Conservation (phyloP, 805 yeast species). For the Candida oleophila region DNA sequence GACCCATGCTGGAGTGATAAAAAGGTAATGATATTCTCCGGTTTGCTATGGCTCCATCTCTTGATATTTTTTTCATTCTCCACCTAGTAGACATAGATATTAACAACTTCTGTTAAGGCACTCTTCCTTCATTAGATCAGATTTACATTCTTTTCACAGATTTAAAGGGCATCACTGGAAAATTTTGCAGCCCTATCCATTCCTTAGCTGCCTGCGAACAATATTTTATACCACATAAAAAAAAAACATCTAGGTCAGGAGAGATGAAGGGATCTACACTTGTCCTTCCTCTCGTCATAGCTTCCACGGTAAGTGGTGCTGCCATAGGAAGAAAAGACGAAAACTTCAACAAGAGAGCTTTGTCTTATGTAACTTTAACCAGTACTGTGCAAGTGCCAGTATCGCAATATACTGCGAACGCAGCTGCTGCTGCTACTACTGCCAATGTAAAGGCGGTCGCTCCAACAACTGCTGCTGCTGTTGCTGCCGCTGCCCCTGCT, state of each 20-base stretch:
- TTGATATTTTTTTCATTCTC: neutral
- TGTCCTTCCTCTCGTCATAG: neutral
- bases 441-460: constrained; percentile 10
- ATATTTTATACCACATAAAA: neutral
- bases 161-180: neutral
- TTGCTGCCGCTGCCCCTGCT: constrained; percentile 26
- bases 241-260: neutral
- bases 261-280: neutral
- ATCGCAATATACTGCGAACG: constrained; percentile 2
- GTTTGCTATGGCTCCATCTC: no score
- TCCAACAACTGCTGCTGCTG: constrained; percentile 25
- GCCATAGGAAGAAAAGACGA: neutral
- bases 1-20: neutral
- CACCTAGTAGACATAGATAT: neutral
- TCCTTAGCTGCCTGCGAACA: neutral
- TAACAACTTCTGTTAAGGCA: neutral
- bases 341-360: constrained; percentile 3
- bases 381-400: constrained; percentile 2
- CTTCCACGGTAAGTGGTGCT: neutral
- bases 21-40: no score
- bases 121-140: neutral
- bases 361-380: neutral
- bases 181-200: neutral
- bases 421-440: constrained; percentile 9
- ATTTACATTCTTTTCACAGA: neutral